Base-by-base conservation (phyloP, 805 yeast genomes). In the Yarrowia sp. region DNA sequence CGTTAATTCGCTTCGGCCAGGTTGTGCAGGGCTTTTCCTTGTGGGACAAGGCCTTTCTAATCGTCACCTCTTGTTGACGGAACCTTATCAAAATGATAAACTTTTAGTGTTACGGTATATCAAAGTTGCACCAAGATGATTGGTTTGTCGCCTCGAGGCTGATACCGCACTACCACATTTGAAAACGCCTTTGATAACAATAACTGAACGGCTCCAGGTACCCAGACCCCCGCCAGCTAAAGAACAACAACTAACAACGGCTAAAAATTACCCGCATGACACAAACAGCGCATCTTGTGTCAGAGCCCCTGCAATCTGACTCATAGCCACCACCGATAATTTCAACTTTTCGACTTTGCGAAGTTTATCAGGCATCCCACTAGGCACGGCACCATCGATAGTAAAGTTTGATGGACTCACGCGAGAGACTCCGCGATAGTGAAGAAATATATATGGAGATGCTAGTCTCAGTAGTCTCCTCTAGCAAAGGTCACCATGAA, bases 311-410 rank as follows among this genome's bases (percentile, higher is more conserved):
- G 36, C 51, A 47, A 32, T 9, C 53, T 48, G 53, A 48, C 39
- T 48, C 53, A 47, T 44, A 28, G 13, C 10, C 36, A 31, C 8
- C 4, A 47, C 51, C 13, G 51, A 47, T 15, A 22, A 10, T 13
- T 10, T 32, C 36, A 9, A 35, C 38, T 35, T 35, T 35, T 41
- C 22, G 39, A 33, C 32, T 48, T 48, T 48, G 33, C 32, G 55
- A 48, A 48, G 55, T 48, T 14, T 35, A 48, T 48, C 41, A 35
- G 55, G 17, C 32, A 35, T 35, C 17, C 41, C 32, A 48, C 55
- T 41, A 35, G 55, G 55, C 55, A 48, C 55, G 55, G 55, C 55
- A 48, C 55, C 55, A 48, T 48, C 55, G 41, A 18, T n/a, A 11
- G 32, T 48, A 48, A 31, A 48, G 55, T 48, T 48, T 33, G 55